Evolutionary conservation across 2,329 filamentous ascomycete genomes (phyloP).

Genomic region (Calonectria ilicicola): DNA sequence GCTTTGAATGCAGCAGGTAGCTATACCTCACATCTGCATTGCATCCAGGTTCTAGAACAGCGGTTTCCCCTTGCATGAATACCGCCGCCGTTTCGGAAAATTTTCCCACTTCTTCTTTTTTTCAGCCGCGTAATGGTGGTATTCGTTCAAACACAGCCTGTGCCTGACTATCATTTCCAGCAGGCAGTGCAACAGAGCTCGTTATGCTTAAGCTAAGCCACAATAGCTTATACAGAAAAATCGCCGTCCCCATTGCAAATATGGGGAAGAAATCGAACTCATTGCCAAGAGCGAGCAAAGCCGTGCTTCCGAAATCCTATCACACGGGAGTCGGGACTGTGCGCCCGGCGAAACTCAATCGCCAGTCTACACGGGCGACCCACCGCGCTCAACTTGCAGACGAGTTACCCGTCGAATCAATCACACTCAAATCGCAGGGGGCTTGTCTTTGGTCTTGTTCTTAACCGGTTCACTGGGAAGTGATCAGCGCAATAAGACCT

Average conservation of each 20-base stretch:
- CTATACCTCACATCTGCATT: background rate
- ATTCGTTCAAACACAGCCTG: background rate
- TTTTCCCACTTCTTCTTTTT: background rate
- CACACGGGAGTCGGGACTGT: background rate
- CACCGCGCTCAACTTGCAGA: background rate
- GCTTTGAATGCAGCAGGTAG: background rate
- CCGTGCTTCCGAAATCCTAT: background rate
- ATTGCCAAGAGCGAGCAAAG: background rate
- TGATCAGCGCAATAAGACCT: background rate
- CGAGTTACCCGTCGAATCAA: background rate
- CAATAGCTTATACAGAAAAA: background rate
- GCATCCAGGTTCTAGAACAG: background rate
- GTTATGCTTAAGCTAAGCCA: conserved; percentile 4
- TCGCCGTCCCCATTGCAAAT: background rate
- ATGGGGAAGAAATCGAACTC: too few species aligned
- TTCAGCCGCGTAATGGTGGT: background rate
- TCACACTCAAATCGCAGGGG: background rate
- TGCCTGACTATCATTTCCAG: background rate
- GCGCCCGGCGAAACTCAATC: background rate
- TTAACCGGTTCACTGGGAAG: background rate
- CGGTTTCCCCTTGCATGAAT: background rate
- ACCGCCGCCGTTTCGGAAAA: background rate
- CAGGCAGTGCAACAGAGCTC: background rate
- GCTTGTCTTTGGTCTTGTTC: background rate
- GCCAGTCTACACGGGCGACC: background rate